A percentile compares a stretch with the other conserved stretches of the same genome.
Conservation (phyloP, 805 yeast species). For the Metschnikowia noctiluminum region DNA sequence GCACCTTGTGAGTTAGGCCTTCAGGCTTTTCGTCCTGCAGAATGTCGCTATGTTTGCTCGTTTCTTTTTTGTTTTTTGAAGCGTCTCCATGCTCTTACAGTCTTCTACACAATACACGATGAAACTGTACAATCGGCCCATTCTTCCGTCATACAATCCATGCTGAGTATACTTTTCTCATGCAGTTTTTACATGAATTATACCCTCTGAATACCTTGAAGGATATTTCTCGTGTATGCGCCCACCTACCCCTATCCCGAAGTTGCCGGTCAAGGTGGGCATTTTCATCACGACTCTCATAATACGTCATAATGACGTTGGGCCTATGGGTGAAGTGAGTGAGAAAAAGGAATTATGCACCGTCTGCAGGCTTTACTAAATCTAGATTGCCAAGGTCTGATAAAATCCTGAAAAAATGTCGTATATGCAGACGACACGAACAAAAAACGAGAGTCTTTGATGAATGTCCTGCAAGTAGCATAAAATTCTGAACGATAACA, state of each 20-base stretch:
- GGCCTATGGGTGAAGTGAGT: not conserved
- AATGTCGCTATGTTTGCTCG: too few species aligned
- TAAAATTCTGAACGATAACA: too few species aligned
- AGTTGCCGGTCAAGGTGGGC: not conserved
- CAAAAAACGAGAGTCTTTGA: too few species aligned
- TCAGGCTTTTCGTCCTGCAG: too few species aligned
- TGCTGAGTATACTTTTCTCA: not conserved
- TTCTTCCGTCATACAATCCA: not conserved
- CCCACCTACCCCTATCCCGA: not conserved
- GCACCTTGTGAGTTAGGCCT: too few species aligned
- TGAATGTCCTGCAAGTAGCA: too few species aligned
- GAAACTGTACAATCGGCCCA: conserved; percentile 2
- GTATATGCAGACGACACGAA: not conserved
- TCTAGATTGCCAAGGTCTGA: conserved; percentile 7
- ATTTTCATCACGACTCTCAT: not conserved
- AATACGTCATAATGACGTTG: conserved; percentile 12
- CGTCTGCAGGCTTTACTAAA: conserved; percentile 3
- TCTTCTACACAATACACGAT: not conserved
- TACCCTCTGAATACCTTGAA: too few species aligned
- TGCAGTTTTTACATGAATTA: not conserved
- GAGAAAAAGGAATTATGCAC: conserved; percentile 1
- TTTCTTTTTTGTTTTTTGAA: not conserved
- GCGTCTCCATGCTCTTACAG: conserved; percentile 4
- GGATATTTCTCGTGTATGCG: not conserved
- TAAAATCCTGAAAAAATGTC: not conserved